Conservation (phyloP, 1,139 yeast species). For the Debaryomyces psychrophilus region DNA sequence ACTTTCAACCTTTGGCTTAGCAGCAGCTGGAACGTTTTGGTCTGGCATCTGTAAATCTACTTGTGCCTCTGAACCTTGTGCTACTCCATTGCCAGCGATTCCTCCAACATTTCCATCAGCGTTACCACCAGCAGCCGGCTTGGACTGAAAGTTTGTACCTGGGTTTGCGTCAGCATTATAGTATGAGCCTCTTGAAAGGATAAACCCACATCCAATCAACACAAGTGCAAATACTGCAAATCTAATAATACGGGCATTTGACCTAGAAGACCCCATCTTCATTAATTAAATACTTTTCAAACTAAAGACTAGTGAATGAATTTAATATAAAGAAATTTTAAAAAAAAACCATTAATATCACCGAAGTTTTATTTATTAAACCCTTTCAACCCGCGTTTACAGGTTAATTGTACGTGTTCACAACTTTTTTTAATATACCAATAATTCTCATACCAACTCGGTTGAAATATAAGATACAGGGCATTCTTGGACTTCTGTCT, state of each 20-base stretch:
- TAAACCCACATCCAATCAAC: constrained; percentile 59
- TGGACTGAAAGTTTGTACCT: constrained; percentile 14
- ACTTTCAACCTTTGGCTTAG: constrained; percentile 12
- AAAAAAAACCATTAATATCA: not conserved
- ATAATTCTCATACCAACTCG: not conserved
- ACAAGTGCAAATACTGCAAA: constrained; percentile 63
- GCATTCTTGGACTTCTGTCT: not conserved
- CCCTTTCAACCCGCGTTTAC: constrained; percentile 5
- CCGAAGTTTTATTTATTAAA: not conserved
- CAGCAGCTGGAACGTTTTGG: constrained; percentile 15
- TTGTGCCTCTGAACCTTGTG: constrained; percentile 13
- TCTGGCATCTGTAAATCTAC: constrained; percentile 12
- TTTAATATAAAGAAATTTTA: not conserved
- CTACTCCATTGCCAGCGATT: constrained; percentile 9
- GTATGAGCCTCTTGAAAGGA: constrained; percentile 61
- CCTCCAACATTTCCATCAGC: constrained; percentile 14
- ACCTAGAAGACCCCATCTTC: constrained; percentile 46
- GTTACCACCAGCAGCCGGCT: constrained; percentile 13
- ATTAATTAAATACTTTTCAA: not conserved
- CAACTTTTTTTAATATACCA: not conserved
- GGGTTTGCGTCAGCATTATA: constrained; percentile 34
- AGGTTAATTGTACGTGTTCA: constrained; percentile 7
- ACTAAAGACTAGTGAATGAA: not conserved
- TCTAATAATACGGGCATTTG: constrained; percentile 63
- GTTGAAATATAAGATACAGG: not conserved